A percentile compares a stretch with the other conserved stretches of the same genome.
These are phyloP conservation scores for Shiraia bambusicola DNA, from an alignment of 2,329 filamentous ascomycete genomes.

Conservation along the genomic window DNA sequence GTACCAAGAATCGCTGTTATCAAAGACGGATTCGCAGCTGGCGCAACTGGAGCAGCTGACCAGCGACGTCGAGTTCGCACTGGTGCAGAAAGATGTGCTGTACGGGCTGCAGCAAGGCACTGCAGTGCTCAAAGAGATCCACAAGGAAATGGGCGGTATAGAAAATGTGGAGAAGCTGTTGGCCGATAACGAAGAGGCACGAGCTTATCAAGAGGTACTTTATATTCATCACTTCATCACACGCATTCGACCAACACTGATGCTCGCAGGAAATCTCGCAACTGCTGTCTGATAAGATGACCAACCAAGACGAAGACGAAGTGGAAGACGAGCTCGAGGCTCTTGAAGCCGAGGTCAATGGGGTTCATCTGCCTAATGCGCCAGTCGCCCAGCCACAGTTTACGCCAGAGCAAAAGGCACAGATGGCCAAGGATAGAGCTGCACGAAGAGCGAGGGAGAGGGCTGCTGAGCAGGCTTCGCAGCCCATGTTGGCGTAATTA, in stretches of 20 bases:
- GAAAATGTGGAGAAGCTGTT: conserved; percentile 94
- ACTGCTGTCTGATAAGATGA: conserved; percentile 83
- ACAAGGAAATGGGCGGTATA: conserved; percentile 92
- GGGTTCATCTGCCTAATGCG: conserved; percentile 44
- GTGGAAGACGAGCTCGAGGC: conserved; percentile 92
- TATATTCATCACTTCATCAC: background rate
- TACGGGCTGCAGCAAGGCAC: conserved; percentile 93
- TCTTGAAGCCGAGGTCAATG: conserved; percentile 66
- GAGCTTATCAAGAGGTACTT: conserved; percentile 82
- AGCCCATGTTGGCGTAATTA: conserved; percentile 42
- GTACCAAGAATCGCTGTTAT: conserved; percentile 87
- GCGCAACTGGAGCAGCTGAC: conserved; percentile 89
- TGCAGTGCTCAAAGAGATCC: conserved; percentile 83
- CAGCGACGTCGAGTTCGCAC: conserved; percentile 87
- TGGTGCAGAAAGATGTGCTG: conserved; percentile 94
- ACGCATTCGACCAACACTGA: conserved; percentile 2
- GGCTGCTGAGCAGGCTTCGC: conserved; percentile 33
- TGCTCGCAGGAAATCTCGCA: conserved; percentile 80
- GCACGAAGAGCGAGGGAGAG: conserved; percentile 36
- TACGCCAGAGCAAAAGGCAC: conserved; percentile 30
- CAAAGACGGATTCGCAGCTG: conserved; percentile 90
- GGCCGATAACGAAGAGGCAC: conserved; percentile 86
- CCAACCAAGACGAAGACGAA: conserved; percentile 94
- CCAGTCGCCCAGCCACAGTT: conserved; percentile 38
- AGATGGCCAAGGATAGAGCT: conserved; percentile 36